A percentile compares a stretch with the other conserved stretches of the same genome.
Conservation (phyloP, 1,139 yeast species). For the Magnusiomyces fungicola region DNA sequence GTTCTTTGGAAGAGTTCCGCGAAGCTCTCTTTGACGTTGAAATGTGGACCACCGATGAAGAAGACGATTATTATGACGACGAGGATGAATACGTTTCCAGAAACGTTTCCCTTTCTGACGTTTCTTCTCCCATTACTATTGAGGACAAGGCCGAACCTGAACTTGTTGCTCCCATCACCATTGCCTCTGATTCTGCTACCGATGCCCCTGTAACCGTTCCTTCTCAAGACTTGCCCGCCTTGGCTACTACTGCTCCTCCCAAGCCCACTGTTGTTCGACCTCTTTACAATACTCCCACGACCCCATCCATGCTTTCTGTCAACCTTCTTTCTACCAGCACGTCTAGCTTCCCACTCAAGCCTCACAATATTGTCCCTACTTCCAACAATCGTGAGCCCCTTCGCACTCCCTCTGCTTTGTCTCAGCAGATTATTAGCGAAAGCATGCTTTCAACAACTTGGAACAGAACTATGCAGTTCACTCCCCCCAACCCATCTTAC, state of each 20-base stretch:
- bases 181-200: conserved; percentile 16
- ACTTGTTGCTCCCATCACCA: conserved; percentile 10
- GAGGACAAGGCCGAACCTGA: conserved; percentile 18
- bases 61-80: conserved; percentile 51
- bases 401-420: conserved; percentile 33
- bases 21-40: conserved; percentile 53
- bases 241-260: conserved; percentile 6
- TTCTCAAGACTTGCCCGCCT: conserved; percentile 1
- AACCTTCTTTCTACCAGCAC: background rate
- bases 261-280: conserved; percentile 1
- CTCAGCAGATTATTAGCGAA: conserved; percentile 11
- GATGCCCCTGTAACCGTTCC: conserved; percentile 11
- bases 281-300: conserved; percentile 10
- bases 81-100: conserved; percentile 22
- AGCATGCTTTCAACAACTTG: conserved; percentile 19
- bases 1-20: conserved; percentile 57
- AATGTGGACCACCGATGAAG: conserved; percentile 81
- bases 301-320: background rate
- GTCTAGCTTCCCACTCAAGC: conserved; percentile 6
- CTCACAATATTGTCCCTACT: conserved; percentile 22
- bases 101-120: conserved; percentile 3
- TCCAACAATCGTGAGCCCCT: conserved; percentile 37
- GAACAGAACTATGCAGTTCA: conserved; percentile 34
- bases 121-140: conserved; percentile 1
- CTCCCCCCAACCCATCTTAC: conserved; percentile 28